Base-by-base conservation (phyloP, 2,329 filamentous ascomycete genomes). In the Clonostachys solani region DNA sequence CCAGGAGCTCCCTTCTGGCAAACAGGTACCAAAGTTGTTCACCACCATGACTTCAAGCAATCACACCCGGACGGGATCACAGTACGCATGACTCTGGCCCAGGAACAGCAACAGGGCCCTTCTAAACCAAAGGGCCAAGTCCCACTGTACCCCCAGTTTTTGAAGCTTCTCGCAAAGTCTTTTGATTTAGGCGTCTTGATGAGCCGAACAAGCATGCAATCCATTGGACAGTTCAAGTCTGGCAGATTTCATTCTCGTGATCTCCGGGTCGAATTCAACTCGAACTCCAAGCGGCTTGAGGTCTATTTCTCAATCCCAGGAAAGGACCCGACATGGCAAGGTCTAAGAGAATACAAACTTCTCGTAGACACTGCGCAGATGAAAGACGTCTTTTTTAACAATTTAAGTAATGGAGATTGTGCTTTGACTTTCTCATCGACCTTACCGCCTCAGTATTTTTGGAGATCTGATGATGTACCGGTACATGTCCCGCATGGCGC, bases 141-240 rank as follows among this genome's bases (percentile, higher is more conserved):
- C 23, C 10, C 23, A 29, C 23, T 29, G 23, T 29, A 29, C 23
- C 23, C 23, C 23, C 23, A 29, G 9, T 29, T 29, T 29, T 18
- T 47, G 12, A 37, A 44, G 15, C 40, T 47, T n/a, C n/a, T 6
- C 9, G 15, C 35, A n/a, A 23, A n/a, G 19, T 43, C 33, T 10
- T 56, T 91, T 2, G 74, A 81, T 16, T 86, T 91, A 54, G 87
- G 88, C 0, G 69, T 81, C 38, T 73, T 82, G 65, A 55, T 75
- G 2, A 64, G 73, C 2, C 73, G 78, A 5, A 67, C 65, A 4
- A 68, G 70, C 0, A 81, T 91, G 23, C 18, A 10, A 15, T 15
- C 40, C 5, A 42, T 42, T 12, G 19, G n/a, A 17, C 40, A 23
- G 4, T 18, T 17, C 16, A 17, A 18, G 8, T 35, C 33, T n/a